Base-by-base conservation (phyloP, 441 rosid genomes). In the Corymbia calophylla region DNA sequence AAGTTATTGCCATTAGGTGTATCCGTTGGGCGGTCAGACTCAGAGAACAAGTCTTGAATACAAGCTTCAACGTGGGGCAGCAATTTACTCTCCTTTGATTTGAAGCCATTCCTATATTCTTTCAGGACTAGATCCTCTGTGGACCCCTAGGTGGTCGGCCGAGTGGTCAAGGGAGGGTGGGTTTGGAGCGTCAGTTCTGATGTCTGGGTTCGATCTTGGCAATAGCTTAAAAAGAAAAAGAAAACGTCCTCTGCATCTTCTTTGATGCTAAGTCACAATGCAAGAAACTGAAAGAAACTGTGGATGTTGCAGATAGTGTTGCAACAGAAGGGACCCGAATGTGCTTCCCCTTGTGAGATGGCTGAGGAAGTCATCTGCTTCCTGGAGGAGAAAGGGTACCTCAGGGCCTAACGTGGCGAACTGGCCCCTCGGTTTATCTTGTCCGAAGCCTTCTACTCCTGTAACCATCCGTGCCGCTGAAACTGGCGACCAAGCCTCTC, bases 381-480 rank as follows among this genome's bases (percentile, higher is more conserved):
- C 92, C 91, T 97, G 93, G 95, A 95, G 82, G 92, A 92, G 87
- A 93, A 95, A 90, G 98, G 97, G 29, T 96, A 92, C 93, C 93
- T 95, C 90, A 92, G 89, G 53, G 95, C 95, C 54, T 95, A 92
- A 94, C 66, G 62, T 31, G 84, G 54, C 13, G 39, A 82, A 88
- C 87, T 27, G 39, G 58, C 86, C 44, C 44, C 62, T 88, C 70
- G 23, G 39, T 70, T 44, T 48, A 87, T 85, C 32, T 86, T 66
- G 31, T 56, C 54, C 60, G 53, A 84, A 31, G 47, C 68, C 49
- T 29, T 68, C 32, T 58, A 51, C 84, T 29, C 55, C 70, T 47
- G 35, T 73, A 21, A 49, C 13, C 90, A 56, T 49, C 77, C 68
- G 25, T 29, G 44, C 62, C 49, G 58, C 48, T 48, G 48, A 54